A percentile compares a stretch with the other conserved stretches of the same genome.
These are phyloP conservation scores for Trapa incisa DNA, from an alignment of 345 rosid genomes.

Conservation along the genomic window DNA sequence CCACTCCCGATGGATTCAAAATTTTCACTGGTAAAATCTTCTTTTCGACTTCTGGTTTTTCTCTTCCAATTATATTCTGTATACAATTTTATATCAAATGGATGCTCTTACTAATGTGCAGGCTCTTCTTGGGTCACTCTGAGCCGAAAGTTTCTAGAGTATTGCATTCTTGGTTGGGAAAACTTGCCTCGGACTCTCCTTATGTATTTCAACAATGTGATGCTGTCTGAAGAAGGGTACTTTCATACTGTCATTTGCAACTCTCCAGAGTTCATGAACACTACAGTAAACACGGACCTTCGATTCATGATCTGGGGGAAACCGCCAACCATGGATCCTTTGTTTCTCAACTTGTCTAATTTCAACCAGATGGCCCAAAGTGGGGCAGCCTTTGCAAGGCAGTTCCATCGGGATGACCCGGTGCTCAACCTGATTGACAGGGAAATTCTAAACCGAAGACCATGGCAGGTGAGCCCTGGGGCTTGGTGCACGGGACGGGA, in stretches of 20 bases:
- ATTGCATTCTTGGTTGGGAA: constrained; percentile 91
- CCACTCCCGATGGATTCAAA: constrained; percentile 73
- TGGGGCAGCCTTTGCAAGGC: constrained; percentile 84
- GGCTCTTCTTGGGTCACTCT: constrained; percentile 88
- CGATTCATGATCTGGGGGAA: constrained; percentile 92
- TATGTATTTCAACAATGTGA: constrained; percentile 84
- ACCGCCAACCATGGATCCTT: constrained; percentile 96
- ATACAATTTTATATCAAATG: not conserved
- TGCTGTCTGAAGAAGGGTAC: constrained; percentile 79
- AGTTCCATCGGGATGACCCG: constrained; percentile 57
- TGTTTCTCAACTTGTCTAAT: constrained; percentile 49
- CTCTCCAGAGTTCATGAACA: constrained; percentile 69
- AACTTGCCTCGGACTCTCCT: constrained; percentile 80
- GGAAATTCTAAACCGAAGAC: constrained; percentile 61
- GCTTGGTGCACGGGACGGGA: constrained; percentile 81
- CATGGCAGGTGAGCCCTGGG: constrained; percentile 48
- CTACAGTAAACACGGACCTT: constrained; percentile 75
- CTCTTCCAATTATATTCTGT: not conserved
- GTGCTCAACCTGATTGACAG: constrained; percentile 64
- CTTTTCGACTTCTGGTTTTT: constrained; percentile 2
- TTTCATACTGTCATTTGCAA: constrained; percentile 93
- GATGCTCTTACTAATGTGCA: constrained; percentile 13
- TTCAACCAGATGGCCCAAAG: constrained; percentile 60
- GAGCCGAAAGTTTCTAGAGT: constrained; percentile 78
- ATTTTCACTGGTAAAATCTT: constrained; percentile 64